phyloP scores from a whole-genome alignment of 2,329 filamentous ascomycete species.

The Fusarium caatingaense region DNA sequence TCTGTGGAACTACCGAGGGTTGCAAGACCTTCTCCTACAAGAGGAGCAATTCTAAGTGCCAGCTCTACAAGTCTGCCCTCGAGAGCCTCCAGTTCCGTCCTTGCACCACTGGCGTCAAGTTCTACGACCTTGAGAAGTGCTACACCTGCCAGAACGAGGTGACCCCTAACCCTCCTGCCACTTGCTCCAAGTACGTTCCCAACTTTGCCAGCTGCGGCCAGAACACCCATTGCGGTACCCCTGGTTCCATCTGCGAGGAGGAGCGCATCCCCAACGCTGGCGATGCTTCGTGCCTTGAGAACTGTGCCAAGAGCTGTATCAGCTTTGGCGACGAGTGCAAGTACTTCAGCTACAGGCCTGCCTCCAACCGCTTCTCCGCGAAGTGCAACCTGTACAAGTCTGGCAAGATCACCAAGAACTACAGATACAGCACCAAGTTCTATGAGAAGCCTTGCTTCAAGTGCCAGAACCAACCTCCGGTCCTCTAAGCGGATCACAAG shows the following conservation, averaged over 20 bases:
- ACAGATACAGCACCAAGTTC: conserved; percentile 18
- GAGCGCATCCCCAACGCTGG: not conserved
- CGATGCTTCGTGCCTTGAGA: conserved; percentile 26
- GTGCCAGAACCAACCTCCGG: conserved; percentile 1
- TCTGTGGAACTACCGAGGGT: conserved; percentile 9
- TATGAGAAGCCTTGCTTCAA: conserved; percentile 34
- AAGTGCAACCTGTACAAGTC: conserved; percentile 32
- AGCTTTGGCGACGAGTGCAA: conserved; percentile 12
- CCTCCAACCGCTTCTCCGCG: not conserved
- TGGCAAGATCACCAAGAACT: conserved; percentile 14
- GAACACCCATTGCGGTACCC: conserved; percentile 21
- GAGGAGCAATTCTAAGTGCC: conserved; percentile 4
- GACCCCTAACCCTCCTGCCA: conserved; percentile 5
- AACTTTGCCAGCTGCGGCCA: conserved; percentile 15
- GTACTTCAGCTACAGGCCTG: conserved; percentile 26
- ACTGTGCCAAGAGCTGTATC: conserved; percentile 39
- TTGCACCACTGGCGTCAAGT: conserved; percentile 21
- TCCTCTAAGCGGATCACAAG: not conserved
- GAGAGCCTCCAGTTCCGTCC: conserved; percentile 10
- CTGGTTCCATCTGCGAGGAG: conserved; percentile 23
- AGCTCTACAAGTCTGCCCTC: conserved; percentile 5
- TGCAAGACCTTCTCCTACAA: conserved; percentile 28
- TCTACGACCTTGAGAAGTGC: conserved; percentile 31
- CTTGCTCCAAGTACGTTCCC: conserved; percentile 29
- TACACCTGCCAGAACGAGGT: conserved; percentile 9